Percentiles rank a stretch among this genome's conserved stretches.
Conservation (phyloP, 331 rosid genomes). For the Pyracantha coccinea region DNA sequence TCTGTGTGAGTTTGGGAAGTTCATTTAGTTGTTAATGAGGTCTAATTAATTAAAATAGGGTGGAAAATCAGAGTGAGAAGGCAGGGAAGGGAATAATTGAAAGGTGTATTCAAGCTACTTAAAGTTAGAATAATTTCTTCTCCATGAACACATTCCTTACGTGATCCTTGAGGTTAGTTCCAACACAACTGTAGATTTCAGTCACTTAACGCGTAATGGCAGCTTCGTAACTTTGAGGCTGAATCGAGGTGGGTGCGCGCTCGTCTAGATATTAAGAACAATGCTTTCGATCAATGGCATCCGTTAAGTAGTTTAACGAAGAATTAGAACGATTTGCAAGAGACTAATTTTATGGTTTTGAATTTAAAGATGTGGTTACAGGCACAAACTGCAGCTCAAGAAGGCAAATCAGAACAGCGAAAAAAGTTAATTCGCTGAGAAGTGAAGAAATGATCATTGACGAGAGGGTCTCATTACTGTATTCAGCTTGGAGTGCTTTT, state of each 20-base stretch:
- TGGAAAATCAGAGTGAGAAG: conserved; percentile 1
- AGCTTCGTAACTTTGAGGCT: background rate
- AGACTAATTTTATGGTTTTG: background rate
- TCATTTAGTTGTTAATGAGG: conserved; percentile 1
- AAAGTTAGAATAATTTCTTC: conserved; percentile 31
- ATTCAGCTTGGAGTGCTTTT: conserved; percentile 67
- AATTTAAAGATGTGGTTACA: conserved; percentile 19
- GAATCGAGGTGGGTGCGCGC: background rate
- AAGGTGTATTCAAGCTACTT: conserved; percentile 35
- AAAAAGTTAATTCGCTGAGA: conserved; percentile 17
- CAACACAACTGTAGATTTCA: background rate
- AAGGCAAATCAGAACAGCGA: conserved; percentile 25
- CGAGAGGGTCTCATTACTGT: conserved; percentile 43
- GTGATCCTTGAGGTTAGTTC: background rate
- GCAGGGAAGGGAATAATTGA: conserved; percentile 17
- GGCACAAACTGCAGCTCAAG: conserved; percentile 25
- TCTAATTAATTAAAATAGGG: background rate
- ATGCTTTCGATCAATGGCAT: background rate
- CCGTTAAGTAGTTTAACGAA: background rate
- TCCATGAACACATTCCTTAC: conserved; percentile 16
- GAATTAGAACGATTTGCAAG: background rate
- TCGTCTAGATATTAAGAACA: background rate
- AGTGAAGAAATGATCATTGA: conserved; percentile 14
- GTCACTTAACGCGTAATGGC: background rate
- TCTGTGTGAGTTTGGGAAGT: background rate